Evolutionary conservation across 495 filamentous ascomycete genomes (phyloP).

Genomic region (Hypoxylon fragiforme): DNA sequence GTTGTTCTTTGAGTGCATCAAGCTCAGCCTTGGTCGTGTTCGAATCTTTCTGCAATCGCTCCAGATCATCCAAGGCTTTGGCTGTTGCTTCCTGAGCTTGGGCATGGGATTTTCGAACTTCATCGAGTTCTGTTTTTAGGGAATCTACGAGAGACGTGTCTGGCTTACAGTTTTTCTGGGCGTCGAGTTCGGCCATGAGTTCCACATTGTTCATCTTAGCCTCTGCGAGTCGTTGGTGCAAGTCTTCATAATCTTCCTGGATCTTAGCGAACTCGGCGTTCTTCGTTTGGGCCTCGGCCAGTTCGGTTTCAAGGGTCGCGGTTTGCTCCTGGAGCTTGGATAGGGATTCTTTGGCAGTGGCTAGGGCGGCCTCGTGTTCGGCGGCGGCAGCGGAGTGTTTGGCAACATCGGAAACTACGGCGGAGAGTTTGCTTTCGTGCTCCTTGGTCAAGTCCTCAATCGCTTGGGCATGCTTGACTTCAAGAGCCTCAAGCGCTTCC

Average conservation of each 20-base stretch:
- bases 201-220: conserved; percentile 60
- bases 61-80: conserved; percentile 26
- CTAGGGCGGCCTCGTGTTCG: conserved; percentile 28
- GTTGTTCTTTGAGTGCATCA: conserved; percentile 40
- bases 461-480: conserved; percentile 44
- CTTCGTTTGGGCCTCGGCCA: conserved; percentile 36
- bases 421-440: conserved; percentile 38
- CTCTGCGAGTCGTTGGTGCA: conserved; percentile 53
- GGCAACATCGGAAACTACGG: conserved; percentile 20
- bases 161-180: conserved; percentile 53
- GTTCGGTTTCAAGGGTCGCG: conserved; percentile 23
- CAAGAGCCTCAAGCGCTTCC: conserved; percentile 44
- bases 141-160: conserved; percentile 53
- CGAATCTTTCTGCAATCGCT: conserved; percentile 31
- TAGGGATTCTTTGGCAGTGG: conserved; percentile 29
- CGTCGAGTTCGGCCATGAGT: conserved; percentile 58
- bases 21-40: conserved; percentile 35
- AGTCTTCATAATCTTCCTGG: conserved; percentile 46
- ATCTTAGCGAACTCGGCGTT: conserved; percentile 40
- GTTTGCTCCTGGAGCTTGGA: conserved; percentile 31
- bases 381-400: conserved; percentile 28
- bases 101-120: conserved; percentile 44
- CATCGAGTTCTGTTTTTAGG: conserved; percentile 46
- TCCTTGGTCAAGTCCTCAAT: conserved; percentile 48
- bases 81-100: conserved; percentile 30